Evolutionary conservation across 1,139 yeast genomes (phyloP).

Genomic region (Geotrichum cucujoidarum): DNA sequence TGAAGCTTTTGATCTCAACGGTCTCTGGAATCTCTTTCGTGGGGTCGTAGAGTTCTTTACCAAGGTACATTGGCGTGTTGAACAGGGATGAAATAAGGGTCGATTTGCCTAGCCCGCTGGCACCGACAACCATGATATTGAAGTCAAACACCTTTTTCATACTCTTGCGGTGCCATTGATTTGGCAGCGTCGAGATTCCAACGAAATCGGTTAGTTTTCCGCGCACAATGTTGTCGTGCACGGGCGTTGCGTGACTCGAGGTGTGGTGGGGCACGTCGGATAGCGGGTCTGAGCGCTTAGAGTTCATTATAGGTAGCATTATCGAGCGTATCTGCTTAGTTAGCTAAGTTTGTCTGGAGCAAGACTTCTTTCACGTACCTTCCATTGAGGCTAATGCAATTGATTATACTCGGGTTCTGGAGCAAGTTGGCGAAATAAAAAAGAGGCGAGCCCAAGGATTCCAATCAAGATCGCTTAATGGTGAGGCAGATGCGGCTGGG

Average conservation of each 20-base stretch:
- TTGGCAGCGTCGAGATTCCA: slow-evolving; percentile 96
- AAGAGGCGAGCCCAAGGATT: no score
- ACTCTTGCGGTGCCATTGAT: slow-evolving; percentile 97
- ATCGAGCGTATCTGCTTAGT: no score
- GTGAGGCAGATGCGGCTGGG: no score
- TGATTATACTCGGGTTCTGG: no score
- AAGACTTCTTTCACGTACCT: no score
- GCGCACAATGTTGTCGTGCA: slow-evolving; percentile 65
- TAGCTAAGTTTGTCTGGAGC: no score
- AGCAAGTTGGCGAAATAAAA: no score
- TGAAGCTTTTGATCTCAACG: slow-evolving; percentile 63
- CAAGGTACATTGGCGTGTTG: slow-evolving; percentile 62
- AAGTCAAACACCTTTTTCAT: slow-evolving; percentile 90
- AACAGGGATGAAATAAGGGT: slow-evolving; percentile 89
- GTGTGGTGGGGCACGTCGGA: not conserved
- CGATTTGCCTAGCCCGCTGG: slow-evolving; percentile 88
- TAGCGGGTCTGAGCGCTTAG: no score
- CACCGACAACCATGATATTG: slow-evolving; percentile 57
- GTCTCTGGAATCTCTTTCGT: slow-evolving; percentile 39
- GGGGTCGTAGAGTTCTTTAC: slow-evolving; percentile 34
- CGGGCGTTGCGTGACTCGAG: not conserved
- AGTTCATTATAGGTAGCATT: no score
- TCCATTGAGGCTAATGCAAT: no score
- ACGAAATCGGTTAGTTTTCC: slow-evolving; percentile 88
- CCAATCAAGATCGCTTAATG: no score